These are phyloP conservation scores for Pseudonitzschia multistriata DNA, from an alignment of 108 stramenopile genomes.

Conservation along the genomic window DNA sequence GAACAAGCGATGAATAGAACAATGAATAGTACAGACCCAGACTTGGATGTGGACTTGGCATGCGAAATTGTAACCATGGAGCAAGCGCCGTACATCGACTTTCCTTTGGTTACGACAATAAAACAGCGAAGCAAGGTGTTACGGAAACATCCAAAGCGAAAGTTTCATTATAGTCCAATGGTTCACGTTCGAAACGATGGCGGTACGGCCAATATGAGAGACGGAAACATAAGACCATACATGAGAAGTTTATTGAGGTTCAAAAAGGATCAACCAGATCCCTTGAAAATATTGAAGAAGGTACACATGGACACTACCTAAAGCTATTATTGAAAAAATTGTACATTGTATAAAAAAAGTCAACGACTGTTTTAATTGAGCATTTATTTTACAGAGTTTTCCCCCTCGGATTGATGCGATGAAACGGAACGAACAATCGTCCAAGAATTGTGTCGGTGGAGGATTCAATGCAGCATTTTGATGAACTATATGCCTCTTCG, in stretches of 20 bases:
- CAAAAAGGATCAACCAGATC: not conserved
- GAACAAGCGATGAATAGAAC: not conserved
- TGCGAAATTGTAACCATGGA: constrained; percentile 18
- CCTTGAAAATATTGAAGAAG: not conserved
- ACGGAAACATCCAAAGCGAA: not conserved
- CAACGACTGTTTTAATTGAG: too few relatives aligned
- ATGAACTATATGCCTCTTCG: too few relatives aligned
- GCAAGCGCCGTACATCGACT: constrained; percentile 18
- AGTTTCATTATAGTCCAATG: not conserved
- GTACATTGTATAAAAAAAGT: too few relatives aligned
- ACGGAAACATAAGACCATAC: not conserved
- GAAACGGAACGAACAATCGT: too few relatives aligned
- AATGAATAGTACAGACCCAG: not conserved
- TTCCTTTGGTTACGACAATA: constrained; percentile 4
- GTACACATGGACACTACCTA: constrained; percentile 6
- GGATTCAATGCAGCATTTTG: not conserved
- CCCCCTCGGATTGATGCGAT: too few relatives aligned
- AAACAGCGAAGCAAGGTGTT: not conserved
- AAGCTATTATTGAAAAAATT: not conserved
- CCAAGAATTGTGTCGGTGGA: not conserved
- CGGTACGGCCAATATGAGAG: constrained; percentile 3
- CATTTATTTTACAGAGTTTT: too few relatives aligned
- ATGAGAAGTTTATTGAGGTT: constrained; percentile 2
- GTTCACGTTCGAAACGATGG: constrained; percentile 16
- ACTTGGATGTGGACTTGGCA: not conserved